Base-by-base conservation (phyloP, 352 stramenopile genomes). In the Phytophthora crassamura region DNA sequence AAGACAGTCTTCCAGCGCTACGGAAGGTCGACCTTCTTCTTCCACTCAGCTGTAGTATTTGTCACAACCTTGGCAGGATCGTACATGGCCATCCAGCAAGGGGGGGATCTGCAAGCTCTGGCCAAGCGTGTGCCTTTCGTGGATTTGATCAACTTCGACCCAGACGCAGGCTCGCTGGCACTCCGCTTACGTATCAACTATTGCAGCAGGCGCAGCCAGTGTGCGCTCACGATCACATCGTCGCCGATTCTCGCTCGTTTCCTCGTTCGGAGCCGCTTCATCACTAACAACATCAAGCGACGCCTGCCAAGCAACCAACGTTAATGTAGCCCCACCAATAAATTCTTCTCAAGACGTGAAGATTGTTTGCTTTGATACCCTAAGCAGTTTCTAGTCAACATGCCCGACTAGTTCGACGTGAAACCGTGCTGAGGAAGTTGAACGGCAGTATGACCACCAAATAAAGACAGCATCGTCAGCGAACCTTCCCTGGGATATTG, bases 161-260 rank as follows among this genome's bases (percentile, higher is more conserved):
- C 80, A 5, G 75, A 93, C 18, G 82, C 85, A 1, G 74, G 85
- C 12, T 91, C 74, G 28, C 67, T 96, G 41, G 74, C 83, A 33
- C 76, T 94, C 46, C n/a, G 86, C 87, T 42, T 99, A 99, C 75
- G 97, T 99, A 59, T 89, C 95, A 16, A 93, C 97, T 7, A 86
- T 94, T 55, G 92, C 93, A 36, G 93, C 81, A 38, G 84, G 87
- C 6, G 85, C 87, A 7, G 80, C 82, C 7, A 72, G 87, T 50
- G 85, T 16, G 82, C 81, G 11, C 61, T 93, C 50, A 95, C 87
- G 25, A 90, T 95, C 69, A 82, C 79, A 15, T 79, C 74, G 28
- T 86, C 78, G 49, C 87, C 87, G 10, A 78, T 91, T 60, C 77
- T 95, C 50, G 87, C 87, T 25, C 80, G 87, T 35, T 51, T 91